Percentiles rank a stretch among this genome's conserved stretches.
Conservation (phyloP, 768 basidiomycete genomes). For the Nidularia pulvinata region DNA sequence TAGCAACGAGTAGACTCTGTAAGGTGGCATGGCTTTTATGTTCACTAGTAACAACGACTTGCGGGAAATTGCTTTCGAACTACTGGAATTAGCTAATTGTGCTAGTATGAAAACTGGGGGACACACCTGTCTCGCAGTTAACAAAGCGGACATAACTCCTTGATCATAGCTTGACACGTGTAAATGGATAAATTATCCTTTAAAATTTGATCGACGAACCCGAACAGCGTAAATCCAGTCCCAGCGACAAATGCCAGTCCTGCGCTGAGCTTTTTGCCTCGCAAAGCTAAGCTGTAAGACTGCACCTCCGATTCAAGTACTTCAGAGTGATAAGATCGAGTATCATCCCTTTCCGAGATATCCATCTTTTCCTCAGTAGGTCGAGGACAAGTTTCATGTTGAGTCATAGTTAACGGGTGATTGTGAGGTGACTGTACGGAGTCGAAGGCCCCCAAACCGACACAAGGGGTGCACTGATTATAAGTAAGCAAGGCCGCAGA, state of each 20-base stretch:
- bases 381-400: too few species aligned
- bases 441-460: too few species aligned
- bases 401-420: too few species aligned
- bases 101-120: neutral
- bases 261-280: slow-evolving; percentile 43
- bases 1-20: slow-evolving; percentile 58
- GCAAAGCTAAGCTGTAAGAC: slow-evolving; percentile 10
- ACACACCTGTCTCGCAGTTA: slow-evolving; percentile 51
- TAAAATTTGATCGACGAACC: slow-evolving; percentile 25
- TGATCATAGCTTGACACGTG: slow-evolving; percentile 55
- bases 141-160: slow-evolving; percentile 68
- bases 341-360: too few species aligned
- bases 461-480: too few species aligned
- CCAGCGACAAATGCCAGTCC: slow-evolving; percentile 58
- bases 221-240: slow-evolving; percentile 63
- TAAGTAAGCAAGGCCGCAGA: too few species aligned
- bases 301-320: too few species aligned
- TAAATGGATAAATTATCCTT: neutral
- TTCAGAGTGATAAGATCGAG: too few species aligned
- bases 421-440: too few species aligned
- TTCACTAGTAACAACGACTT: slow-evolving; percentile 38
- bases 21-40: slow-evolving; percentile 49
- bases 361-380: too few species aligned
- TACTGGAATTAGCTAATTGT: slow-evolving; percentile 11
- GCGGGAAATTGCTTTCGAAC: slow-evolving; percentile 60